Conservation (phyloP, 2,329 filamentous ascomycete genomes). For the Magnaporthales sp. region DNA sequence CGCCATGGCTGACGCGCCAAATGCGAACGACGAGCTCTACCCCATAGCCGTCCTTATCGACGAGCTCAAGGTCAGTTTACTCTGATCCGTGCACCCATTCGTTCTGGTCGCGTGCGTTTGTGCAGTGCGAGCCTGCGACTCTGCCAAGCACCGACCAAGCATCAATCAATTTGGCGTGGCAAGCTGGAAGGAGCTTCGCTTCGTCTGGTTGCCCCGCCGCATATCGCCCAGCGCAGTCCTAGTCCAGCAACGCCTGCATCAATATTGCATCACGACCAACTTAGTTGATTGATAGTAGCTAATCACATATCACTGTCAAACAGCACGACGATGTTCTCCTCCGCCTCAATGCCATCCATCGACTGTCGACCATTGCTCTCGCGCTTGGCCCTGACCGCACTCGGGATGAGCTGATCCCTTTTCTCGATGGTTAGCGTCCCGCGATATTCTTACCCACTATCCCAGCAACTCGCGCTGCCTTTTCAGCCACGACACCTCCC, state of each 20-base stretch:
- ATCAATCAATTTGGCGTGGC: slow-evolving; percentile 1
- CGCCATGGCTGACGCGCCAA: slow-evolving; percentile 82
- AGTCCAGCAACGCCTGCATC: neutral
- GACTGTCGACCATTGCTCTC: slow-evolving; percentile 94
- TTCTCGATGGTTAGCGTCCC: slow-evolving; percentile 78
- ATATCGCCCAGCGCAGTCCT: neutral
- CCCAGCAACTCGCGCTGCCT: neutral
- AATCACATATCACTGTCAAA: neutral
- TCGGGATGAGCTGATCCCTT: slow-evolving; percentile 96
- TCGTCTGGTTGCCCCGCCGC: neutral
- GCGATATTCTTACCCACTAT: slow-evolving; percentile 11
- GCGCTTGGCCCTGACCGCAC: slow-evolving; percentile 93
- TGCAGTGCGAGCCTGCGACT: slow-evolving; percentile 3
- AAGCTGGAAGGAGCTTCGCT: slow-evolving; percentile 2
- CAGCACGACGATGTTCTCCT: slow-evolving; percentile 98
- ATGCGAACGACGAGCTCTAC: slow-evolving; percentile 96
- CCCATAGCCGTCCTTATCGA: slow-evolving; percentile 99
- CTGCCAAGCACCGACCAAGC: neutral
- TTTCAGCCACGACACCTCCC: neutral
- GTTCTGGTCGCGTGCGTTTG: slow-evolving; percentile 6
- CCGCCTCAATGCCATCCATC: slow-evolving; percentile 95
- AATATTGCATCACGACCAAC: slow-evolving; percentile 6
- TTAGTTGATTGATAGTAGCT: neutral
- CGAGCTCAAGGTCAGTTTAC: slow-evolving; percentile 79
- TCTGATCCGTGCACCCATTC: slow-evolving; percentile 2